Base-by-base conservation (phyloP, 345 rosid species). In the Heritiera littoralis region DNA sequence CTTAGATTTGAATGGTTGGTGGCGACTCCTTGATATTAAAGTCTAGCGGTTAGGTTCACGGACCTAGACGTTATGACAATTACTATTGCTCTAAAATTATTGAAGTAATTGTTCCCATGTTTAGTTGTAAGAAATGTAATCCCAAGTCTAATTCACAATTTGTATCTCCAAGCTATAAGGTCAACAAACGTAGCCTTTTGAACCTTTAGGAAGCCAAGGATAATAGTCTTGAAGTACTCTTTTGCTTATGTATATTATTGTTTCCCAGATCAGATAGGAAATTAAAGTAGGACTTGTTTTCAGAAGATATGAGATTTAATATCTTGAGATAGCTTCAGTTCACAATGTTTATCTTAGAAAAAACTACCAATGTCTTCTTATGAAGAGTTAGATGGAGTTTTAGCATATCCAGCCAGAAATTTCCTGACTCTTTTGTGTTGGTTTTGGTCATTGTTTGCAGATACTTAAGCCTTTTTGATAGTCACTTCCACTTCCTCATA, bases 341-440 rank as follows among this genome's bases (percentile, higher is more conserved):
- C n/a, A 17, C 17, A 9, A 13, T 68, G 54, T 20, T 68, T 43
- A 17, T 40, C 6, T 13, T 17, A 1, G 41, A 4, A 51, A 43
- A 67, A 67, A 67, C 15, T 18, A 7, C 32, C 8, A 18, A 67
- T n/a, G 1, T 43, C 28, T 48, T 48, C 70, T 3, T 9, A 43
- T 66, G 69, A 65, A 35, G 69, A 65, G 13, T 14, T 32, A 30
- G 70, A 66, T 66, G 70, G 46, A 8, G 70, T 66, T 66, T 40
- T 41, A 18, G 71, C 71, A 40, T 41, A 18, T 40, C 40, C 49
- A 23, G 12, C 40, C 9, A 20, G 41, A 49, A 46, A 20, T 9
- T 68, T 49, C 52, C 12, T 48, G 49, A 46, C 52, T 9, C 52
- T 10, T 9, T 48, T 48, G 52, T 3, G 52, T 48, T 14, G 13